Base-by-base conservation (phyloP, 208 protist species). In the Naegleria lovaniensis region DNA sequence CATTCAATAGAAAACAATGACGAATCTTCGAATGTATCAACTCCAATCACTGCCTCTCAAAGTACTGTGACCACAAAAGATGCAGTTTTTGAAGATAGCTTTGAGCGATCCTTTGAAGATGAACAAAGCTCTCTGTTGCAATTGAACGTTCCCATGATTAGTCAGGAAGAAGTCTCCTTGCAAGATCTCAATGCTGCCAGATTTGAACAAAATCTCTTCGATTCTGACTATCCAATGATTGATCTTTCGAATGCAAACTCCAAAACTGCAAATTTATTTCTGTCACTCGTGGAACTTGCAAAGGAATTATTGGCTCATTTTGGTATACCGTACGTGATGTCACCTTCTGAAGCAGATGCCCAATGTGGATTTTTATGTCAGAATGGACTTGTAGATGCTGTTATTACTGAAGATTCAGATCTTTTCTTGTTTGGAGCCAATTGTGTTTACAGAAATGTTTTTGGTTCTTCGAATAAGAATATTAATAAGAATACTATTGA, bases 331-430 rank as follows among this genome's bases (percentile, higher is more conserved):
- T 97, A 95, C 90, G 92, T 98, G 9, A 83, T 97, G 25, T 96
- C 95, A 85, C 97, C 97, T 29, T 88, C 90, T 48, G 97, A 98
- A 92, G 96, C 97, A 29, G 97, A 98, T 88, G 96, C 97, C n/a
- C 97, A 98, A 95, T 98, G 96, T 92, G 97, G 97, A 48, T 95
- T 95, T 92, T 91, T 99, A 41, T 94, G 94, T 59, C 89, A 92
- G 43, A 29, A 85, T 1, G 94, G 94, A 29, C 93, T 98, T 36
- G 96, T 97, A 22, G 96, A 98, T 92, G 98, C 96, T n/a, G 95
- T 98, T 39, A 97, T 99, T 90, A 98, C 97, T 5, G 97, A 99
- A 91, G 98, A 99, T 93, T 97, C 94, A 91, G 98, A 99, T 93
- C 95, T 97, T 15, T 95, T 99, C 51, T 95, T 99, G 29, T 98